Percentiles rank a stretch among this genome's conserved stretches.
Evolutionary conservation across 2,329 filamentous ascomycete species (phyloP).

Genomic region (Aspergillus felis): DNA sequence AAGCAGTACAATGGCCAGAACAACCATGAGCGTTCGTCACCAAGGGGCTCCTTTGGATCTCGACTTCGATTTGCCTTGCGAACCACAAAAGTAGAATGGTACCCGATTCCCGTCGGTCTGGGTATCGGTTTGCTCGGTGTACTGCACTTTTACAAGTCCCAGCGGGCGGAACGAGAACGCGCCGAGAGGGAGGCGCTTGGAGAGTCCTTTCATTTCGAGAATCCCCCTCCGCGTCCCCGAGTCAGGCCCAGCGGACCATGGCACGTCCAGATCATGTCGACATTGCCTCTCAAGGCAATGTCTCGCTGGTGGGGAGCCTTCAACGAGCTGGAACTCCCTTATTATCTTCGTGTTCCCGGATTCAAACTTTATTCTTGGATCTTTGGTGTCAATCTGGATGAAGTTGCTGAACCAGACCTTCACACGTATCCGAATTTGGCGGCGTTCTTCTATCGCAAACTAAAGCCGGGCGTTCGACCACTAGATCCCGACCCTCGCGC

Average conservation of each 20-base stretch:
- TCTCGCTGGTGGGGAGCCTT: slow-evolving; percentile 87
- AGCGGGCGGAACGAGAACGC: slow-evolving; percentile 45
- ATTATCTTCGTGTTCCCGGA: slow-evolving; percentile 80
- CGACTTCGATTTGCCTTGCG: slow-evolving; percentile 56
- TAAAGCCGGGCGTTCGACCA: slow-evolving; percentile 84
- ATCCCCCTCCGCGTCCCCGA: slow-evolving; percentile 52
- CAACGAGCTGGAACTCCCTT: slow-evolving; percentile 84
- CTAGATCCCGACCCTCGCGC: slow-evolving; percentile 77
- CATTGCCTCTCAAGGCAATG: slow-evolving; percentile 82
- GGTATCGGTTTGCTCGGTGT: slow-evolving; percentile 81
- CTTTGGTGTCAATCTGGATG: slow-evolving; percentile 85
- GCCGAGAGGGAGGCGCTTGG: slow-evolving; percentile 45
- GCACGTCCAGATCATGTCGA: slow-evolving; percentile 93
- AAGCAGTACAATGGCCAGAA: slow-evolving; percentile 38
- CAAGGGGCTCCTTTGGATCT: slow-evolving; percentile 53
- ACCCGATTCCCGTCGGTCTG: slow-evolving; percentile 81
- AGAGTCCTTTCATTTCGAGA: slow-evolving; percentile 32
- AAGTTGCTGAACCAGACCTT: slow-evolving; percentile 84
- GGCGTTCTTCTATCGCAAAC: slow-evolving; percentile 91
- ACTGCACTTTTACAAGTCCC: slow-evolving; percentile 78
- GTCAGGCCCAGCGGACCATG: slow-evolving; percentile 83
- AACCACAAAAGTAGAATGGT: slow-evolving; percentile 74
- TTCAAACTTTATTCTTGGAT: slow-evolving; percentile 89
- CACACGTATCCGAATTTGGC: slow-evolving; percentile 89
- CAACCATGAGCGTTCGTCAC: slow-evolving; percentile 29